Percentiles rank a stretch among this genome's conserved stretches.
These are phyloP conservation scores for Mortierella hygrophila DNA, from an alignment of 192 early-diverging fungal species.

Conservation along the genomic window DNA sequence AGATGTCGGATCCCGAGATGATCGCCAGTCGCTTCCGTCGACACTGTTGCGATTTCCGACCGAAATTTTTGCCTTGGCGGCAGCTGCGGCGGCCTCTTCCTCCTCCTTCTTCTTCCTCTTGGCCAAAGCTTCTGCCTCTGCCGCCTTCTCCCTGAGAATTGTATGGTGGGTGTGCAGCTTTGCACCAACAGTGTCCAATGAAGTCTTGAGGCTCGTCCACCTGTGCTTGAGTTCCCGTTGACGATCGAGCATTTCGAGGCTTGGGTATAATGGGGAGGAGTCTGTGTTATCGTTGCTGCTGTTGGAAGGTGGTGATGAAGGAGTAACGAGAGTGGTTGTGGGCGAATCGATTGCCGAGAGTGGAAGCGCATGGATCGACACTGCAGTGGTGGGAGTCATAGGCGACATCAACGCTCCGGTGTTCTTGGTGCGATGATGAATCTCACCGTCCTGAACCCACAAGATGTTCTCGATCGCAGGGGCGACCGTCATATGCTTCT, in stretches of 20 bases:
- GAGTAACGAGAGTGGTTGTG: neutral
- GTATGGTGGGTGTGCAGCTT: conserved; percentile 36
- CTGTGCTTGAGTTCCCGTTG: conserved; percentile 30
- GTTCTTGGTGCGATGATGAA: conserved; percentile 34
- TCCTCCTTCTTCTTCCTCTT: conserved; percentile 19
- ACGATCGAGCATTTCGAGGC: conserved; percentile 37
- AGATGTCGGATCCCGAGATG: neutral
- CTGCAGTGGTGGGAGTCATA: conserved; percentile 26
- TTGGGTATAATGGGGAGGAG: conserved; percentile 41
- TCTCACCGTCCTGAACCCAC: conserved; percentile 55
- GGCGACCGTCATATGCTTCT: conserved; percentile 36
- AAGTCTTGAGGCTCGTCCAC: conserved; percentile 46
- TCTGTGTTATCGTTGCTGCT: neutral
- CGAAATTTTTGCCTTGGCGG: conserved; percentile 25
- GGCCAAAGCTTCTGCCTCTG: conserved; percentile 6
- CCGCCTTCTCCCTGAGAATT: conserved; percentile 18
- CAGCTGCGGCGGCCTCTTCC: neutral
- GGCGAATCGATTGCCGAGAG: neutral
- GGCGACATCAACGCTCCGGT: conserved; percentile 11
- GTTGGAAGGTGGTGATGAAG: neutral
- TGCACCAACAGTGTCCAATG: conserved; percentile 29
- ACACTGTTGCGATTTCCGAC: conserved; percentile 22
- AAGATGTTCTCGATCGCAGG: conserved; percentile 55
- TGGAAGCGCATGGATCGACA: neutral
- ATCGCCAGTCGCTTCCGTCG: conserved; percentile 13